Evolutionary conservation across 176 grass and related monocot genomes (phyloP), one percentile per base, ranked within the genome.

Genomic region (Cocos nucifera): DNA sequence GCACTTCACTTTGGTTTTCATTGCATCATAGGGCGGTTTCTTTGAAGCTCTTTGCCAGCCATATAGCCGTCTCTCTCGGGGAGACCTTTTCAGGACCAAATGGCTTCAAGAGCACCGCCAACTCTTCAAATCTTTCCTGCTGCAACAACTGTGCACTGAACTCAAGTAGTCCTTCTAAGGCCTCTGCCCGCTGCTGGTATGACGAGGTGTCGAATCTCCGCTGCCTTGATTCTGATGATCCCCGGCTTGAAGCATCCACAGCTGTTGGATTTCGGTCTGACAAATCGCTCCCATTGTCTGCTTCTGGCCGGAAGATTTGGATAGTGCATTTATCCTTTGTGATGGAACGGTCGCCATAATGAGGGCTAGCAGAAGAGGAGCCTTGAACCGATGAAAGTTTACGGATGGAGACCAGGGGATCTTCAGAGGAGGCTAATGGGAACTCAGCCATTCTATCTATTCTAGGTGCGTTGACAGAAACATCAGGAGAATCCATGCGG

Each of bases 301-400:
- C 65, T 14, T 73, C 64, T 3, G 81, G 73, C 14, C 75, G 66
- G 55, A 79, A 76, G 64, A 83, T 85, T 74, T 96, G 91, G 54
- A 87, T 74, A 61, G 83, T 96, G 75, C 86, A 96, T 63, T 89
- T 87, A 78, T 90, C 91, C 72, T 96, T 96, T 71, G 91, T 96
- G 57, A 96, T 96, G 4, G 86, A 96, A 49, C 67, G 67, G 30
- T 90, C 69, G 66, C 44, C 67, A 57, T 60, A 64, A 19, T 54
- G 39, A 32, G 72, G 73, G 44, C 51, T 59, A 1, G 56, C 69
- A 22, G 65, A 68, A 66, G 61, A 69, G n/a, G 79, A 66, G 17
- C 72, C 68, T 0, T 61, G 78, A 8, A 71, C 52, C 3, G 48
- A 21, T 12, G 69, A 17, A 29, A 58, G 65, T n/a, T 60, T 87